Evolutionary conservation across 1,139 yeast genomes (phyloP).

Genomic region (Suhomyces chickasaworum): DNA sequence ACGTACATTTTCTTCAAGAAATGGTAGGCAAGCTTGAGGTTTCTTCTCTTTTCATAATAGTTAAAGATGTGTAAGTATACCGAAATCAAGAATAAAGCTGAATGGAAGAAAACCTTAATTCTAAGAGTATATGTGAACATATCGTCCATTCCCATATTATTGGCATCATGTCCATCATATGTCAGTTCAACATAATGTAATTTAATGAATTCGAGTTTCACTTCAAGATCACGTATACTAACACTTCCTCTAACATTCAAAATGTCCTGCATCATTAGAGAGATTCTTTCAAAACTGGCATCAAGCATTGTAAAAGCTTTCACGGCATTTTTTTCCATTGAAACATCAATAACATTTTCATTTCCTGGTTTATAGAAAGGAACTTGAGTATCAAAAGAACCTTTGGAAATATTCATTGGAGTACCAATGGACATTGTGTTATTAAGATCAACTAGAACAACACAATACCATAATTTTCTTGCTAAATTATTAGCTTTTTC

Average conservation of each 20-base stretch:
- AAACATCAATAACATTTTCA: conserved; percentile 30
- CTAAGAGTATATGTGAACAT: conserved; percentile 10
- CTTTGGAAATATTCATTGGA: conserved; percentile 31
- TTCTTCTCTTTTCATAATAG: conserved; percentile 38
- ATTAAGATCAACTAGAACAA: conserved; percentile 39
- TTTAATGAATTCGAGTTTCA: conserved; percentile 22
- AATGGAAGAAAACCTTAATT: conserved; percentile 15
- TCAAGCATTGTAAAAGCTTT: conserved; percentile 21
- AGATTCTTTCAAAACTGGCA: conserved; percentile 19
- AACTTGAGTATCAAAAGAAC: conserved; percentile 33
- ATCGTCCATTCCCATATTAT: conserved; percentile 1
- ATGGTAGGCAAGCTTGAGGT: conserved; percentile 31
- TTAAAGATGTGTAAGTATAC: conserved; percentile 43
- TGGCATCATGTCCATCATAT: not conserved
- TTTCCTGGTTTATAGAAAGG: conserved; percentile 37
- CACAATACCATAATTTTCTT: conserved; percentile 38
- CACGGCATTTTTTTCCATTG: conserved; percentile 26
- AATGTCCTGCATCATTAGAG: conserved; percentile 22
- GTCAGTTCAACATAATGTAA: conserved; percentile 17
- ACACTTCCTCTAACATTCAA: conserved; percentile 24
- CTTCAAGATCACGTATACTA: conserved; percentile 23
- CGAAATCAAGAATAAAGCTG: conserved; percentile 30
- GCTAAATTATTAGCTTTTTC: conserved; percentile 33
- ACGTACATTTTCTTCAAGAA: conserved; percentile 37
- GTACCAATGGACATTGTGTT: conserved; percentile 42